Base-by-base conservation (phyloP, 1,139 yeast genomes). In the Taphrina flavorubra region DNA sequence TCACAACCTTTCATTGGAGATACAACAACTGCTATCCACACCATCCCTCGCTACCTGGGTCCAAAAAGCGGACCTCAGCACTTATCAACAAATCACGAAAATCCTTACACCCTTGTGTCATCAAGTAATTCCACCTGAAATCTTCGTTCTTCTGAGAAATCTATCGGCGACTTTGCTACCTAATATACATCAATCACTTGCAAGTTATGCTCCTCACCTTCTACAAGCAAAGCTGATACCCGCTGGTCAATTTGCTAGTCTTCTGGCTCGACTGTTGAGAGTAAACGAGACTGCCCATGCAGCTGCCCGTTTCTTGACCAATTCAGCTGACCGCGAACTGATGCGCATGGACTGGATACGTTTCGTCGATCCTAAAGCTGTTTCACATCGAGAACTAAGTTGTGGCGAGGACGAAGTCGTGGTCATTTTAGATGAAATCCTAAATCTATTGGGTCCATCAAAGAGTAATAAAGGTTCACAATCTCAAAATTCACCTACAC, bases 81-180 rank as follows among this genome's bases (percentile, higher is more conserved):
- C 87, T 79, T 89, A 88, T 78, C 84, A 83, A 70, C 79, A 78
- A 68, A 78, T 89, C 81, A 81, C 87, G 20, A 85, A 85, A 72
- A 82, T 88, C 83, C 77, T 90, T 71, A 83, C 88, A n/a, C 87
- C 87, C 51, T 78, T 89, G 70, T 85, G 86, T n/a, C 78, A 86
- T 51, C 90, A 88, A 73, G 82, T 81, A 67, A 84, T 87, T 10
- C 90, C 91, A 1, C 79, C 79, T 0, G 83, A 83, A 36, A 87
- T 87, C n/a, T 74, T 86, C 44, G 77, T 77, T 6, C 76, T 76
- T 4, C 72, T 79, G 37, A 74, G 77, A 34, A 73, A 77, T 7
- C 71, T 79, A 47, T 73, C 78, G 13, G 74, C 75, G 56, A 72
- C 75, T 40, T 71, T 79, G 63, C 77, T 77, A 6, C 73, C 72